phyloP scores from a whole-genome alignment of 257 asterid species.

The Ballota nigra region DNA sequence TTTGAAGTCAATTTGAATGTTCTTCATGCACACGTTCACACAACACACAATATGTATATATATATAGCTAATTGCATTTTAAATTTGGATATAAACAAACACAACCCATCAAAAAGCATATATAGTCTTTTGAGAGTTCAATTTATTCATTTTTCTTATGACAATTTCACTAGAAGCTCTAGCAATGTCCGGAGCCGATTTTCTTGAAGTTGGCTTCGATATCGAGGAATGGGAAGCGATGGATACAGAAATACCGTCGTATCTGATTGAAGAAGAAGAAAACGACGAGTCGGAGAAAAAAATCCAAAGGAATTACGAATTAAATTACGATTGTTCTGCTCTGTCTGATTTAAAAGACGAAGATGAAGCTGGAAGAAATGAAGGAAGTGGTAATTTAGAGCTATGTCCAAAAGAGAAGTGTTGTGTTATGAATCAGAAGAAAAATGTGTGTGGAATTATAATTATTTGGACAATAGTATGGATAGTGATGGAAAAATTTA shows the following conservation, averaged over 20 bases:
- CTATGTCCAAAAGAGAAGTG: background rate
- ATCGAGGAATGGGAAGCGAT: conserved; percentile 30
- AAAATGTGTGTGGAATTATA: background rate
- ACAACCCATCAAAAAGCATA: background rate
- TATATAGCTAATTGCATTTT: background rate
- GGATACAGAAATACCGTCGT: conserved; percentile 26
- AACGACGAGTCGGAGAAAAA: background rate
- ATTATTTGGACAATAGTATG: conserved; percentile 14
- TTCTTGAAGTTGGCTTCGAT: conserved; percentile 21
- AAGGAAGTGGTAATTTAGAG: background rate
- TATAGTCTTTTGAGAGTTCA: background rate
- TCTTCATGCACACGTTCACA: background rate
- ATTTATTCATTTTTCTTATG: too few relatives aligned
- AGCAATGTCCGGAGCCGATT: conserved; percentile 49
- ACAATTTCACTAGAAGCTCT: conserved; percentile 45
- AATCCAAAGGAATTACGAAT: background rate
- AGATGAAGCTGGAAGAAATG: too few relatives aligned
- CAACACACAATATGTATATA: background rate
- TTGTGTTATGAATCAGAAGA: conserved; percentile 12
- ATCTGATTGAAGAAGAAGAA: conserved; percentile 33
- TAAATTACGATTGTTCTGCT: too few relatives aligned
- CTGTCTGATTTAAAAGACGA: background rate
- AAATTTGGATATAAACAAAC: background rate
- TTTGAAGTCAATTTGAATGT: conserved; percentile 21
- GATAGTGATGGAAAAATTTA: conserved; percentile 5